Evolutionary conservation across 2,329 filamentous ascomycete species (phyloP).

Genomic region (Juglanconis oblonga): DNA sequence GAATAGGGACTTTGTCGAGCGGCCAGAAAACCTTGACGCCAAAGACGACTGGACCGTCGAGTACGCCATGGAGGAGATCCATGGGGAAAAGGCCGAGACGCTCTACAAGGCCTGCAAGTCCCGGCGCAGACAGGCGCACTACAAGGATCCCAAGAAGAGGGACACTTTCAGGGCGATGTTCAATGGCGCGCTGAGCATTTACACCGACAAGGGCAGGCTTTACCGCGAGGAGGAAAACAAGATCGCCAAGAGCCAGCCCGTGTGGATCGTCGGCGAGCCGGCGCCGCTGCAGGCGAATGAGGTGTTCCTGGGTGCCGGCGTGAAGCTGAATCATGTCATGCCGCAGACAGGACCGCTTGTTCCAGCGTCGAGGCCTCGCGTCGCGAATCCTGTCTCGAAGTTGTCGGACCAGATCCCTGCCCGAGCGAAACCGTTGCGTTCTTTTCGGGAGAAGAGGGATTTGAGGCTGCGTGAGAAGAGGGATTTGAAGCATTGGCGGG

Average conservation of each 20-base stretch:
- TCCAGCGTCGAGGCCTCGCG: too few species aligned
- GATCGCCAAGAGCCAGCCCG: slow-evolving; percentile 43
- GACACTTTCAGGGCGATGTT: slow-evolving; percentile 37
- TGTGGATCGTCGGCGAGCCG: slow-evolving; percentile 46
- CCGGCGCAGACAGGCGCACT: slow-evolving; percentile 47
- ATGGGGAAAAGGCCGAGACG: slow-evolving; percentile 35
- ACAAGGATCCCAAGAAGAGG: slow-evolving; percentile 37
- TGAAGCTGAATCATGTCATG: not conserved
- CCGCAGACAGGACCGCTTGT: not conserved
- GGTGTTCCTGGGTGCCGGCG: slow-evolving; percentile 29
- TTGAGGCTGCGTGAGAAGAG: too few species aligned
- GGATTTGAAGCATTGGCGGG: too few species aligned
- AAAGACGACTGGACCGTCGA: slow-evolving; percentile 67
- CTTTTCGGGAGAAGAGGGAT: too few species aligned
- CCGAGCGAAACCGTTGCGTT: too few species aligned
- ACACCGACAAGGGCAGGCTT: slow-evolving; percentile 51
- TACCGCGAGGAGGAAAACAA: slow-evolving; percentile 56
- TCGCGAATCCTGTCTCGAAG: not conserved
- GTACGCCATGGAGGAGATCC: slow-evolving; percentile 69
- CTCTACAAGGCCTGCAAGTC: slow-evolving; percentile 57
- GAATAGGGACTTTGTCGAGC: slow-evolving; percentile 59
- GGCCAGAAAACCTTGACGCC: slow-evolving; percentile 50
- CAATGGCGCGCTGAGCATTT: slow-evolving; percentile 34
- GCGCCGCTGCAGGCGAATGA: slow-evolving; percentile 30
- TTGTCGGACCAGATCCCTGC: not conserved